These are phyloP conservation scores for Exidia glandulosa DNA, from an alignment of 768 basidiomycete species.

Conservation along the genomic window DNA sequence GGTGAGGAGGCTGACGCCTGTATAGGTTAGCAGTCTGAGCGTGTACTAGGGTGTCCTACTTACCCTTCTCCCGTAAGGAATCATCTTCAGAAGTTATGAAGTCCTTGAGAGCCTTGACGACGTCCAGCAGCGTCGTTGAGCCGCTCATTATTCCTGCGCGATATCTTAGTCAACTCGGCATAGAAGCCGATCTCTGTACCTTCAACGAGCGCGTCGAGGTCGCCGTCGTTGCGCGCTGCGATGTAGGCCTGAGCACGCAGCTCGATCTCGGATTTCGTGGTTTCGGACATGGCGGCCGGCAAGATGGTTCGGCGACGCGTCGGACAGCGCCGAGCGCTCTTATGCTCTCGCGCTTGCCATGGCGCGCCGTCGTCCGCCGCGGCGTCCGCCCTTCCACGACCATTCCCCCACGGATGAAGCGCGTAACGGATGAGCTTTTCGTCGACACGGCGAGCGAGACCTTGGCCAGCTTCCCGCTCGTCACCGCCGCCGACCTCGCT, in stretches of 20 bases:
- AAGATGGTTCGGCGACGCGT: not conserved
- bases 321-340: not conserved
- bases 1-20: conserved; percentile 81
- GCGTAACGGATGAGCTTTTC: conserved; percentile 19
- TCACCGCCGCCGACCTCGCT: conserved; percentile 65
- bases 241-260: not conserved
- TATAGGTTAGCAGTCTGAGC: not conserved
- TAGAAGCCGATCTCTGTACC: not conserved
- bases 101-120: conserved; percentile 81
- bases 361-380: too few relatives aligned
- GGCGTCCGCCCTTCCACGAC: not conserved
- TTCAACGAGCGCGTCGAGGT: not conserved
- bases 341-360: not conserved
- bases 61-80: conserved; percentile 68
- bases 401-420: not conserved
- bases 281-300: not conserved
- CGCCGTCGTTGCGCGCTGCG: not conserved
- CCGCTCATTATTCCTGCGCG: conserved; percentile 42
- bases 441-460: conserved; percentile 33
- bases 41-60: conserved; percentile 5
- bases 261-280: not conserved
- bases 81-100: conserved; percentile 84
- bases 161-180: not conserved
- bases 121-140: conserved; percentile 48
- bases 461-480: conserved; percentile 38